Evolutionary conservation across 2,329 filamentous ascomycete species (phyloP), one percentile per base, ranked within the genome.

Genomic region (Ceratocystiopsis minuta): DNA sequence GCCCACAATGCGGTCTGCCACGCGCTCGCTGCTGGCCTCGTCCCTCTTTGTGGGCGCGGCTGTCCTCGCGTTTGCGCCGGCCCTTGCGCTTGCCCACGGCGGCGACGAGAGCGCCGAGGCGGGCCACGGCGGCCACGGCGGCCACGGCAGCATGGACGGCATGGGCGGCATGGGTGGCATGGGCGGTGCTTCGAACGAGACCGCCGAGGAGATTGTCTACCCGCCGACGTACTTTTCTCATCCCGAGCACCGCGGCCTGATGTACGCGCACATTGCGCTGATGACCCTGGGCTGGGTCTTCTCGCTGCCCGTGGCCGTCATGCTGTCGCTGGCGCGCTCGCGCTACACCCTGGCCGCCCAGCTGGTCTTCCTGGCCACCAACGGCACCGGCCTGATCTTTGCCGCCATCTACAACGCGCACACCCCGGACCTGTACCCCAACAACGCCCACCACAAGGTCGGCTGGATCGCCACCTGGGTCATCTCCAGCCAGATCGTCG

Each of bases 391-490:
- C 16, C 50, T 87, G 18, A 53, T 83, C 14, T 55, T 81, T 20
- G 75, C 72, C 9, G 68, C 72, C 39, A 62, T 84, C 32, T 94
- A 94, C 64, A 85, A 90, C 56, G 67, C 71, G 44, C 75, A 72
- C 48, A 93, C 85, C 0, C 85, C 86, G 1, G 83, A 94, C 54
- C 63, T 95, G 17, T 95, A 94, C 56, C 76, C 77, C 31, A 78
- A 81, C 55, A 93, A 93, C 55, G 73, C 80, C n/a, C 87, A 95
- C 57, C 78, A 86, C 62, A 86, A 82, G 57, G 69, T 88, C 36
- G 86, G 86, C 42, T 96, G 88, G 88, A 66, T 83, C 36, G 68
- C 80, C 28, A 88, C 80, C 3, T 80, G 74, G 66, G 65, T 87
- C 4, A 67, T 81, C 12, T 67, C 67, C 41, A 75, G 70, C 0